phyloP scores from a whole-genome alignment of 192 early-diverging fungal species.

The Entophlyctis helioformis region DNA sequence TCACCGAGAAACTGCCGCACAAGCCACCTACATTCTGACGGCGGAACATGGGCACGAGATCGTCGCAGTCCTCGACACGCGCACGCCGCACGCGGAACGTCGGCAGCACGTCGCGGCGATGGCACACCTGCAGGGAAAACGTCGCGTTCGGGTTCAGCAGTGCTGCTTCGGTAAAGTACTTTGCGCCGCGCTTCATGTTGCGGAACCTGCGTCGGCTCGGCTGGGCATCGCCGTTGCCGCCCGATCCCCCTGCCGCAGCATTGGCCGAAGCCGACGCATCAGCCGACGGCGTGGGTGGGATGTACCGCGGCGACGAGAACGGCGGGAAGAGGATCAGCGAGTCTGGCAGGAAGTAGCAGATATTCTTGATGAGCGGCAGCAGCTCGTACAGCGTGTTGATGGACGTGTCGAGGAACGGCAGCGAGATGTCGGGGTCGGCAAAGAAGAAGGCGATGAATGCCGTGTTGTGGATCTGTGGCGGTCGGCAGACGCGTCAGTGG shows the following conservation, averaged over 20 bases:
- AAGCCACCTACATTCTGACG: slow-evolving; percentile 20
- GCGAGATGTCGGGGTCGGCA: slow-evolving; percentile 10
- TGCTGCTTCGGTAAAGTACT: slow-evolving; percentile 26
- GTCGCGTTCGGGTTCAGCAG: slow-evolving; percentile 8
- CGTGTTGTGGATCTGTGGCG: slow-evolving; percentile 22
- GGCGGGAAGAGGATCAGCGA: slow-evolving; percentile 26
- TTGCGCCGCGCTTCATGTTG: not conserved
- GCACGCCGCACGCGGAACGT: slow-evolving; percentile 27
- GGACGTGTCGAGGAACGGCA: slow-evolving; percentile 18
- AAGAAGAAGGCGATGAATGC: slow-evolving; percentile 34
- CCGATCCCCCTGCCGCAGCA: not conserved
- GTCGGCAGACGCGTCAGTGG: not conserved
- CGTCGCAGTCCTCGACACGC: slow-evolving; percentile 45
- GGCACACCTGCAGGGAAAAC: slow-evolving; percentile 23
- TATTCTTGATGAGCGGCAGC: slow-evolving; percentile 18
- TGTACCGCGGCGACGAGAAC: slow-evolving; percentile 13
- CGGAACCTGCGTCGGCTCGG: not conserved
- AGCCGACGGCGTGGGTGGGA: slow-evolving; percentile 3
- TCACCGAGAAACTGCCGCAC: not conserved
- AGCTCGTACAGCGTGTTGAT: slow-evolving; percentile 14
- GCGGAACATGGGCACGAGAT: slow-evolving; percentile 39
- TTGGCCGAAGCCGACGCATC: not conserved
- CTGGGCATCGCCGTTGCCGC: not conserved
- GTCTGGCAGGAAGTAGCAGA: slow-evolving; percentile 34
- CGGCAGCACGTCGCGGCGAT: slow-evolving; percentile 25